Evolutionary conservation across 1,284 basidiomycete genomes (phyloP), one percentile per base, ranked within the genome.

Genomic region (Moesziomyces antarcticus): DNA sequence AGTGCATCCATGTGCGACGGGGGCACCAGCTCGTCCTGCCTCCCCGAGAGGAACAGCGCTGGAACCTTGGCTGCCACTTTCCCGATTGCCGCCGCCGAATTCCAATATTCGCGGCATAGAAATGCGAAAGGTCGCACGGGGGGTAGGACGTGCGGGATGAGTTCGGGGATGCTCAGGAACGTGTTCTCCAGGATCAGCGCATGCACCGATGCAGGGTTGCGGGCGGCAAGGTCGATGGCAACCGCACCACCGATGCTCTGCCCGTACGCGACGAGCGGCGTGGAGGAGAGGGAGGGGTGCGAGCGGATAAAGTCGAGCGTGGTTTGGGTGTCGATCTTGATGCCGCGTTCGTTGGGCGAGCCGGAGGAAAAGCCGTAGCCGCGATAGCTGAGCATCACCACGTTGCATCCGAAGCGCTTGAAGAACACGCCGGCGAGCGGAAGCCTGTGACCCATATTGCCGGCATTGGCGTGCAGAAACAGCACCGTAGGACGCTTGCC

Each of bases 231-330:
- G 83, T 95, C 91, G 53, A 97, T 91, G 14, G 92, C 88, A 1
- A 98, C 94, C 0, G 95, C 95, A n/a, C 95, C 95, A 16, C 96
- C 96, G 30, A 99, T 93, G 8, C 92, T 94, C 84, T 98, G 96
- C 0, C 96, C 95, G 78, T 94, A 98, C 0, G 95, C 84, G 47
- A 93, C 68, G 55, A 82, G 81, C 45, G 47, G 22, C 50, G 69
- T 69, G 27, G 57, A 75, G 41, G 89, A 88, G 13, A 97, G 87
- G 9, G 87, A 80, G 0, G 90, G 89, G 82, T 97, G 90, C 0
- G 88, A 87, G 1, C 87, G 87, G 21, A 97, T 84, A 81, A 91
- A 93, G 79, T 97, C 90, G 46, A 98, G 88, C 0, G 87, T 87
- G 0, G 88, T 86, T 83, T 88, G 83, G 0, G 94, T 91, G 75